These are phyloP conservation scores for Blumeria graminis DNA, from an alignment of 2,329 filamentous ascomycete genomes.

Conservation along the genomic window DNA sequence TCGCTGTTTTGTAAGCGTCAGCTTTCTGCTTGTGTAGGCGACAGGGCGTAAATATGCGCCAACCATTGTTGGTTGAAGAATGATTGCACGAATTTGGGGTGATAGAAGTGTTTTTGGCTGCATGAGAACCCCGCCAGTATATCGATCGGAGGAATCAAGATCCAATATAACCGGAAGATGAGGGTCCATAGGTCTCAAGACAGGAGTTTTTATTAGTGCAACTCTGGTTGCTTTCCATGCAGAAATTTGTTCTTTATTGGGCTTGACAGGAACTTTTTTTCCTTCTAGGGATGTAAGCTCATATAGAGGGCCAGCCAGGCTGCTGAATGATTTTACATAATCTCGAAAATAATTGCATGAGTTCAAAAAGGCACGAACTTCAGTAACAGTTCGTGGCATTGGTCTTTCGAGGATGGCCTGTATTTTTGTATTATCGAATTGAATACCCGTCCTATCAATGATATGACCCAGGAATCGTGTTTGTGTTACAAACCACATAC, in stretches of 20 bases:
- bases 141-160: background rate
- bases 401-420: background rate
- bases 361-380: background rate
- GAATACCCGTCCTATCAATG: background rate
- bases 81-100: no score
- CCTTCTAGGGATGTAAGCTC: background rate
- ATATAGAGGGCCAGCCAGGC: background rate
- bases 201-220: background rate
- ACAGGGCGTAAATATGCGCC: no score
- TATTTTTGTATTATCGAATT: background rate
- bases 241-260: background rate
- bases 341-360: background rate
- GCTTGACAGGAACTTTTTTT: background rate
- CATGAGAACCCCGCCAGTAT: background rate
- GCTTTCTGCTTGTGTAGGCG: background rate
- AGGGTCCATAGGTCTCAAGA: background rate
- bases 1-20: background rate
- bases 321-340: background rate
- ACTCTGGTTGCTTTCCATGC: background rate
- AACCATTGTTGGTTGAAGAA: no score
- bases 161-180: background rate
- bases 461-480: background rate
- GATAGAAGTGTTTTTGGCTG: no score
- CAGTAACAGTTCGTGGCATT: no score
- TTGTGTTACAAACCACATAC: no score